phyloP scores from a whole-genome alignment of 192 early-diverging fungal species.

The Backusella parvicylindrica region DNA sequence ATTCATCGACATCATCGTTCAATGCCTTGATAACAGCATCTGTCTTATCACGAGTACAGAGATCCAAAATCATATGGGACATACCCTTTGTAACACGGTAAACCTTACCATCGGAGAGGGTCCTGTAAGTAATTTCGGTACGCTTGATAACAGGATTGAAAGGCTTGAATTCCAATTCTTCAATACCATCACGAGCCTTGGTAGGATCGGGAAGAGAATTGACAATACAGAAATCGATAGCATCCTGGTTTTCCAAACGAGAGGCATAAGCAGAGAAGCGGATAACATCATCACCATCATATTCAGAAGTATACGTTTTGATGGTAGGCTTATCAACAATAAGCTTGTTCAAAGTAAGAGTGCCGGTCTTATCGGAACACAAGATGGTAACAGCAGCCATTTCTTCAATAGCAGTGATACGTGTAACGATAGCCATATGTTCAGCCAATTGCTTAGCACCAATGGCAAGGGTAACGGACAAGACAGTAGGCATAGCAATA shows the following conservation, averaged over 20 bases:
- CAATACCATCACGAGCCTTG: slow-evolving; percentile 62
- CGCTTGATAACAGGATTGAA: slow-evolving; percentile 78
- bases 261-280: slow-evolving; percentile 69
- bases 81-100: slow-evolving; percentile 74
- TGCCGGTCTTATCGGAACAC: too few species aligned
- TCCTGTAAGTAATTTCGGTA: slow-evolving; percentile 66
- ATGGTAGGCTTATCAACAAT: too few species aligned
- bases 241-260: slow-evolving; percentile 73
- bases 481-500: slow-evolving; percentile 78
- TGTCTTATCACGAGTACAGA: slow-evolving; percentile 65
- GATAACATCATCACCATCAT: slow-evolving; percentile 57
- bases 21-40: slow-evolving; percentile 45
- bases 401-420: slow-evolving; percentile 78
- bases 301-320: slow-evolving; percentile 58
- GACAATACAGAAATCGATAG: slow-evolving; percentile 76
- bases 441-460: slow-evolving; percentile 78
- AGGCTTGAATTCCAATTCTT: slow-evolving; percentile 64
- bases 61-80: slow-evolving; percentile 69
- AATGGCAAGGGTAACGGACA: slow-evolving; percentile 78
- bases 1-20: slow-evolving; percentile 60
- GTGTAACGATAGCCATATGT: slow-evolving; percentile 78
- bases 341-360: too few species aligned
- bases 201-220: slow-evolving; percentile 54
- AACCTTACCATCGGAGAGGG: slow-evolving; percentile 55
- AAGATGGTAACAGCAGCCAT: slow-evolving; percentile 71